Percentiles rank a stretch among this genome's conserved stretches.
These are phyloP conservation scores for Posidonia australis DNA, from an alignment of 106 monocot species.

Conservation along the genomic window DNA sequence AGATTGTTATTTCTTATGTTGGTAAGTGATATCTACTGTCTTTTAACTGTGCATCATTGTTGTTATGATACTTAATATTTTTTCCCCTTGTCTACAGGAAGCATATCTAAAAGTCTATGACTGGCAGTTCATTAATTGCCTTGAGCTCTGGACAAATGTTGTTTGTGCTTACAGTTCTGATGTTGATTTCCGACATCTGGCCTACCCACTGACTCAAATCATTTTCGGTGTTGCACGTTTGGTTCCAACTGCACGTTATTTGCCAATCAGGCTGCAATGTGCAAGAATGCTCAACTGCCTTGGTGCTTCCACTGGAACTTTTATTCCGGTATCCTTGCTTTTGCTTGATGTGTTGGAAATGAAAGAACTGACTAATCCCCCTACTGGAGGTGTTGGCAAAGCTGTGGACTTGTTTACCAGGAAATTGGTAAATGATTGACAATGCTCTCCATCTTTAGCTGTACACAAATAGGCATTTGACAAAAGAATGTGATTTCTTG, in stretches of 20 bases:
- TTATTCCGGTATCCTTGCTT: conserved; percentile 65
- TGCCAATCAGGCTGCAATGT: conserved; percentile 77
- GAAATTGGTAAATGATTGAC: conserved; percentile 49
- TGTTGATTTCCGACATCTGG: conserved; percentile 64
- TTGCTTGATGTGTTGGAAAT: conserved; percentile 87
- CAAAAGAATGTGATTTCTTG: background rate
- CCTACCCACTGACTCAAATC: conserved; percentile 90
- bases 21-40: background rate
- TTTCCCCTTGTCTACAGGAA: conserved; percentile 34
- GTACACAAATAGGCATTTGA: background rate
- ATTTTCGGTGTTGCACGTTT: conserved; percentile 69
- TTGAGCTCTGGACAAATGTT: conserved; percentile 85
- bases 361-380: conserved; percentile 55
- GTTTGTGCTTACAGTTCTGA: conserved; percentile 66
- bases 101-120: conserved; percentile 89
- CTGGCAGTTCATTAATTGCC: conserved; percentile 88
- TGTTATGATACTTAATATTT: background rate
- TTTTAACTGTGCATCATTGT: background rate
- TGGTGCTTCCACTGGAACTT: conserved; percentile 56
- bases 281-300: conserved; percentile 81
- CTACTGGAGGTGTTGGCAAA: conserved; percentile 77
- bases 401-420: conserved; percentile 51
- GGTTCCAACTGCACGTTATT: conserved; percentile 80
- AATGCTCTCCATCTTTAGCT: background rate
- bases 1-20: background rate